Evolutionary conservation across 139 green algal species (phyloP), one percentile per base, ranked within the genome.

Genomic region (Chlamydomonas sp.): DNA sequence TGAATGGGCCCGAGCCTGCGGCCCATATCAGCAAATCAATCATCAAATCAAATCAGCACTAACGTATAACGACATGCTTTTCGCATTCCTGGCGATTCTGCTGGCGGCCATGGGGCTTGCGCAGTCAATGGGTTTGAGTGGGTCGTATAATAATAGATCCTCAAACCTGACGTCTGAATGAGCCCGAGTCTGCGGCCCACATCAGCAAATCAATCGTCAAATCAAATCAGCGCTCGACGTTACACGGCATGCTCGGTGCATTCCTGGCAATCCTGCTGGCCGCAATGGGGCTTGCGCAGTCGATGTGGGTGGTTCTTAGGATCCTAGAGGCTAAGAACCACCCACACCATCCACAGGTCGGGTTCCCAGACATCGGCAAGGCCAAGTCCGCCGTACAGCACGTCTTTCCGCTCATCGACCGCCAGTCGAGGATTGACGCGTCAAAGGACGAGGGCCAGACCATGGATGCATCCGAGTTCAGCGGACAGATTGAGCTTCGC

Each of bases 341-440:
- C n/a, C n/a, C n/a, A n/a, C n/a, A n/a, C n/a, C n/a, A n/a, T n/a
- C n/a, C n/a, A n/a, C n/a, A n/a, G n/a, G 26, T 30, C 29, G 59
- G 59, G 31, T 66, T 66, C 59, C 59, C 59, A 3, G 59, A 66
- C 20, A 5, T 66, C 13, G 73, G 50, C 49, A 77, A 85, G 78
- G 83, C 70, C 26, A 69, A 75, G 31, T 30, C 30, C 2, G 86
- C 89, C 5, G 74, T 88, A 6, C 49, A 76, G 60, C 67, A 81
- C 16, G 80, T 96, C 5, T 95, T 96, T 69, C 70, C 74, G 38
- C 76, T 93, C 64, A 81, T 96, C 31, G 89, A 96, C 80, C 81
- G 89, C 24, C 57, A 74, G 59, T 78, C 85, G 0, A n/a, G 35
- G 13, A 94, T 95, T 47, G 81, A 91, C 70, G 64, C 67, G 36